Evolutionary conservation across 257 asterid species (phyloP).

Genomic region (Nicotiana tabacum): DNA sequence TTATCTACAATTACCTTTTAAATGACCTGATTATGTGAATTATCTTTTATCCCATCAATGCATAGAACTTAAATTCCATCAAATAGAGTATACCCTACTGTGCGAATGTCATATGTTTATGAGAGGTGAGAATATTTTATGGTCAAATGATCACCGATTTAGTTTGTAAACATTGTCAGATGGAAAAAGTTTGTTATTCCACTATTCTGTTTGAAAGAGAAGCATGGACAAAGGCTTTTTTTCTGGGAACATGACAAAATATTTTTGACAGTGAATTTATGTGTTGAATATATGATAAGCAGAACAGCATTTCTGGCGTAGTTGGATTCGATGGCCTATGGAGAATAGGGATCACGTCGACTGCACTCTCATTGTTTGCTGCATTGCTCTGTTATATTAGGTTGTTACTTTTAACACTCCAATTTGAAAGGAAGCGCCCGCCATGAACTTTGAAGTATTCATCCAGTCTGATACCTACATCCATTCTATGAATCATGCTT

Average conservation of each 20-base stretch:
- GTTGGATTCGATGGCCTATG: neutral
- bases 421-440: neutral
- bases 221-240: neutral
- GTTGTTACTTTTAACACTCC: neutral
- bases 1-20: no score
- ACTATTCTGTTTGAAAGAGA: neutral
- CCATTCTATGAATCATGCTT: neutral
- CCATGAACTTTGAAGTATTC: neutral
- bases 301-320: neutral
- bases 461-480: neutral
- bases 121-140: neutral
- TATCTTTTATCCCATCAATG: no score
- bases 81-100: no score
- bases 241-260: neutral
- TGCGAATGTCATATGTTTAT: no score
- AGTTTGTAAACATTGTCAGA: neutral
- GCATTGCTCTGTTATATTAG: neutral
- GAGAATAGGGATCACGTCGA: neutral
- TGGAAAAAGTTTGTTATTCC: neutral
- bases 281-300: neutral
- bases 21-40: no score
- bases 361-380: neutral
- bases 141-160: neutral
- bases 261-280: neutral
- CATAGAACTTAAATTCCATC: no score